Base-by-base conservation (phyloP, 768 basidiomycete genomes). In the Rhodotorula diobovata region DNA sequence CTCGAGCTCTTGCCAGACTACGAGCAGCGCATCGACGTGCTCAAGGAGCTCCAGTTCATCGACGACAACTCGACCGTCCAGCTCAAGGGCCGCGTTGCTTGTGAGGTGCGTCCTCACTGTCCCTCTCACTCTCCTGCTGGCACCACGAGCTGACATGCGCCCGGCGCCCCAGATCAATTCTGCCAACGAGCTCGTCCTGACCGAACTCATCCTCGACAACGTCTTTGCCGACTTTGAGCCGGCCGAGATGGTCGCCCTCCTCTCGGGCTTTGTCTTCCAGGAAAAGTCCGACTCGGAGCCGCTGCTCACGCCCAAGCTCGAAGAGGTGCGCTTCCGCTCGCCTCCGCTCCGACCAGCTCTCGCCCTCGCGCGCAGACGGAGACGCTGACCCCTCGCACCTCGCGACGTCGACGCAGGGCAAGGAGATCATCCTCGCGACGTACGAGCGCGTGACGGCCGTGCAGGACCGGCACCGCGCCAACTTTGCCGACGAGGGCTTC, bases 201-300 rank as follows among this genome's bases (percentile, higher is more conserved):
- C 96, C 0, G 96, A 99, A 78, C 86, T 99, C 61, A 95, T 99
- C 66, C 85, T 98, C 62, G 96, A 99, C 78, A 99, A 99, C 78
- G 90, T 90, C 0, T 83, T 98, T 39, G 91, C 92, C 12, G 83
- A 83, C 23, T 98, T 91, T 79, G 93, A 93, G 57, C 91, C 96
- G 0, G 92, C 93, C 80, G 96, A 98, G 81, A 92, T 95, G 61
- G 96, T 95, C 51, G 94, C 96, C 4, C 84, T 99, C 37, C 85
- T 99, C 11, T 97, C 95, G 8, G 90, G 90, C 78, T 98, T 99
- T 79, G 89, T 99, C 53, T 99, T 99, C 81, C 96, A 98, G 80
- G 96, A 99, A 80, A 98, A 96, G 82, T 93, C 93, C 23, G 93
- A 96, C 15, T 84, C 87, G 15, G 91, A 94, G 75, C 94, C 96